phyloP scores from a whole-genome alignment of 352 stramenopile genomes.

The Halophytophthora polymorphica region DNA sequence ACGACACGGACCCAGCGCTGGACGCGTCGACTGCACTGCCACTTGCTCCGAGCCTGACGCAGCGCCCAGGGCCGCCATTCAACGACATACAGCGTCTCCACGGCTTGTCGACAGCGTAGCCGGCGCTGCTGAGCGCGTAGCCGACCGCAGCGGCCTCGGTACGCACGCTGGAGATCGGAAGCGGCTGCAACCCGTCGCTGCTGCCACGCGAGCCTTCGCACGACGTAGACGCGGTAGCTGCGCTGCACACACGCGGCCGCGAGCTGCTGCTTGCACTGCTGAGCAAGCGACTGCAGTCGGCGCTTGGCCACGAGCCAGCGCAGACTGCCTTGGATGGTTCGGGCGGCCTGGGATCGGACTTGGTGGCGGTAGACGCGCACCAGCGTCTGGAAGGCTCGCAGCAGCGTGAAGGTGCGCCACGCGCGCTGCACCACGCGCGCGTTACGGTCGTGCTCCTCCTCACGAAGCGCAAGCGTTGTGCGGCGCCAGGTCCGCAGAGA shows the following conservation, averaged over 20 bases:
- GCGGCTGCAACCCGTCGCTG: conserved; percentile 8
- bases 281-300: conserved; percentile 14
- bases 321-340: conserved; percentile 18
- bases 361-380: conserved; percentile 16
- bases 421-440: conserved; percentile 22
- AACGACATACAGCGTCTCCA: background rate
- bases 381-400: conserved; percentile 16
- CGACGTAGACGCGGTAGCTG: conserved; percentile 21
- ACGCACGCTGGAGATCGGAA: conserved; percentile 20
- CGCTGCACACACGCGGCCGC: conserved; percentile 24
- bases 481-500: conserved; percentile 13
- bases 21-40: conserved; percentile 6
- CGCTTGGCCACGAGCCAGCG: conserved; percentile 16
- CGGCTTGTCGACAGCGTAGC: conserved; percentile 2
- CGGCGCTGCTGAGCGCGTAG: conserved; percentile 2
- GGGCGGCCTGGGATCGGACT: conserved; percentile 18
- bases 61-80: conserved; percentile 12
- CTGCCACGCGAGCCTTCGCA: conserved; percentile 19
- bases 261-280: conserved; percentile 3
- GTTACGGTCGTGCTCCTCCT: conserved; percentile 15
- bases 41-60: background rate
- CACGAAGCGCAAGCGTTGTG: conserved; percentile 8
- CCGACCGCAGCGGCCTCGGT: conserved; percentile 19
- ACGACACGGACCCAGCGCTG: conserved; percentile 17
- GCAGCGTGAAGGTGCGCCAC: conserved; percentile 22